Evolutionary conservation across 495 filamentous ascomycete species (phyloP).

Genomic region (Jackrogersella multiformis): DNA sequence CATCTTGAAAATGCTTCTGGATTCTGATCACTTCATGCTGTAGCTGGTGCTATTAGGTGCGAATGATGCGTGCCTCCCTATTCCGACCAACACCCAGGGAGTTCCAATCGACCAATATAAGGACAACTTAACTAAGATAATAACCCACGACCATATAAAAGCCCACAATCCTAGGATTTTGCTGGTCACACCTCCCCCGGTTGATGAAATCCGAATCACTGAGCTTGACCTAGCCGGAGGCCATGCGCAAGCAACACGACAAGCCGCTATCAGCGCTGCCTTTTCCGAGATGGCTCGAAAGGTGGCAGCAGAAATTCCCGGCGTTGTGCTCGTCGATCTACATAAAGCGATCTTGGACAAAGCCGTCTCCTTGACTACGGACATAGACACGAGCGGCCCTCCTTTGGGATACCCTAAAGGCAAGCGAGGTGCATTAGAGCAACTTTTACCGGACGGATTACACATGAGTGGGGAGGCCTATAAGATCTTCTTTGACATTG

Average conservation of each 20-base stretch:
- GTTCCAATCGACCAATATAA: conserved; percentile 78
- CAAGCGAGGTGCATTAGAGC: conserved; percentile 55
- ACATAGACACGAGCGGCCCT: conserved; percentile 50
- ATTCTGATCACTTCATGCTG: conserved; percentile 28
- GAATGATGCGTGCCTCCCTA: conserved; percentile 79
- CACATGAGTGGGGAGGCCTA: conserved; percentile 64
- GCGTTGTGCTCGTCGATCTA: conserved; percentile 75
- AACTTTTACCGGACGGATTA: conserved; percentile 62
- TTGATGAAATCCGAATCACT: conserved; percentile 77
- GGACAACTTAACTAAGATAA: conserved; percentile 72
- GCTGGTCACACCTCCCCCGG: conserved; percentile 79
- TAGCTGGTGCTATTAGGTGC: conserved; percentile 86
- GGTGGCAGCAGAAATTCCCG: conserved; percentile 67
- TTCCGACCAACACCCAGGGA: conserved; percentile 68
- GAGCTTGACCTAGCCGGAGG: conserved; percentile 62
- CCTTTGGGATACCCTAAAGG: conserved; percentile 54
- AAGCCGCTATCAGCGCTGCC: conserved; percentile 67
- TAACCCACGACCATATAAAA: conserved; percentile 71
- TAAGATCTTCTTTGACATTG: conserved; percentile 55
- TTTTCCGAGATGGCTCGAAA: conserved; percentile 77
- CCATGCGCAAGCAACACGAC: conserved; percentile 62
- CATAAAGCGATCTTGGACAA: conserved; percentile 75
- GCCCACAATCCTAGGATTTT: conserved; percentile 78
- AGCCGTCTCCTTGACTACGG: conserved; percentile 55
- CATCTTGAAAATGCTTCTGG: background rate